Base-by-base conservation (phyloP, 2,329 filamentous ascomycete genomes). In the Neophaeococcomyces mojaviensis region DNA sequence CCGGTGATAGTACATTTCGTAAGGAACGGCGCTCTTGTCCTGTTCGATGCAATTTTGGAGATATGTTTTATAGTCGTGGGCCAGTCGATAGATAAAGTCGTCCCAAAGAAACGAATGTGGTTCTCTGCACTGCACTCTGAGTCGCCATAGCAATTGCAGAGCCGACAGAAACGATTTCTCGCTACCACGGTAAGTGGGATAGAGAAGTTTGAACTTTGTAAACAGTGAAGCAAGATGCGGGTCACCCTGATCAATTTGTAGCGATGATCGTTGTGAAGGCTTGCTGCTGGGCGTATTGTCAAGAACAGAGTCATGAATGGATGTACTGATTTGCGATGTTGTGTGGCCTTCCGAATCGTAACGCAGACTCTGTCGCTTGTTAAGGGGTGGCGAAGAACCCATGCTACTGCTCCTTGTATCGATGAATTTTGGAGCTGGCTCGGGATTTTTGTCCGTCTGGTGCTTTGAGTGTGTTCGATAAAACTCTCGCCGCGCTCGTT, bases 71-170 rank as follows among this genome's bases (percentile, higher is more conserved):
- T 69, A 71, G 19, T 63, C 58, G 9, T 56, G 46, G 6, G 61
- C 52, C 48, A 67, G 59, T 50, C 61, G 59, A 42, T 66, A 67
- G 40, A 71, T 54, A 48, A 69, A 71, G 48, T 71, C 68, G 54
- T 71, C 68, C 68, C 68, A 70, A 12, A 70, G 39, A 15, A 60
- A 63, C 10, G 64, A 66, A 35, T 60, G 57, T 38, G 59, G 53
- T 32, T 69, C 46, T n/a, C 57, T 38, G 2, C 59, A 63, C 20
- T 53, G 46, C 16, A 50, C 49, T n/a, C 63, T 53, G 32, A 70
- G 52, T 12, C 48, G 46, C 15, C 62, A 57, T 20, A 71, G 51
- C 38, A 59, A 65, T n/a, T 53, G 53, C 43, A 67, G 69, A 18
- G 68, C 49, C 18, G 57, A 53, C 13, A 50, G 51, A 40, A 71